These are phyloP conservation scores for Drechslera avenae DNA, from an alignment of 2,329 filamentous ascomycete genomes.

Conservation along the genomic window DNA sequence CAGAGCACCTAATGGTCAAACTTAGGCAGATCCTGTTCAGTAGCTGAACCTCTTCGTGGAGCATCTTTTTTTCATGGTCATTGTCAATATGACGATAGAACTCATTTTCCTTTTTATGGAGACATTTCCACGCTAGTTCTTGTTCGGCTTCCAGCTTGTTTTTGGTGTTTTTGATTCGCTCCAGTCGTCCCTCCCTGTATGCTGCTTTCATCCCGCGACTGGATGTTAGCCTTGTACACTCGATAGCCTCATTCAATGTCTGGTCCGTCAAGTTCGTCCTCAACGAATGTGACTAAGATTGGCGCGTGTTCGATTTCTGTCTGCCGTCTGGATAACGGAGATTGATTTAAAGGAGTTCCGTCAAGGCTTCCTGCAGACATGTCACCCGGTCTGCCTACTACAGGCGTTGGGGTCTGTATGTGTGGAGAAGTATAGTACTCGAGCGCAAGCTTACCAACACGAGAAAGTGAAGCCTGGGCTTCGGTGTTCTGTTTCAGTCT, in stretches of 20 bases:
- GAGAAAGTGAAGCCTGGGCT: slow-evolving; percentile 19
- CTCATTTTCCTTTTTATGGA: slow-evolving; percentile 22
- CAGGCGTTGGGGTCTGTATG: slow-evolving; percentile 1
- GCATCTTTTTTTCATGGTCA: slow-evolving; percentile 18
- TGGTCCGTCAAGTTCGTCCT: slow-evolving; percentile 21
- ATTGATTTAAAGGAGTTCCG: neutral
- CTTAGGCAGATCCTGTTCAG: slow-evolving; percentile 20
- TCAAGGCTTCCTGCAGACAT: neutral
- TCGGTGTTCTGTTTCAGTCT: slow-evolving; percentile 14
- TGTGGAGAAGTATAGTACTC: slow-evolving; percentile 8
- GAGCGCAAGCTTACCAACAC: slow-evolving; percentile 16
- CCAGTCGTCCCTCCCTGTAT: slow-evolving; percentile 22
- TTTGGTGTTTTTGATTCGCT: slow-evolving; percentile 16
- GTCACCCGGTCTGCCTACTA: neutral
- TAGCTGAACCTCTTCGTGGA: slow-evolving; percentile 22
- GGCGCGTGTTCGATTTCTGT: slow-evolving; percentile 11
- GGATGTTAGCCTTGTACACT: slow-evolving; percentile 17
- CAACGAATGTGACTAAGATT: slow-evolving; percentile 19
- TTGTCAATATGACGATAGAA: slow-evolving; percentile 20
- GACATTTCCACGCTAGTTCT: slow-evolving; percentile 21
- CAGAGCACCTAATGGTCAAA: slow-evolving; percentile 11
- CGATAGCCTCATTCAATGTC: slow-evolving; percentile 22
- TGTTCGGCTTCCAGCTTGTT: slow-evolving; percentile 14
- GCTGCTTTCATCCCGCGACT: slow-evolving; percentile 11
- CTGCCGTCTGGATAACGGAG: neutral